Base-by-base conservation (phyloP, 2,329 filamentous ascomycete species). In the Gremmenia infestans region DNA sequence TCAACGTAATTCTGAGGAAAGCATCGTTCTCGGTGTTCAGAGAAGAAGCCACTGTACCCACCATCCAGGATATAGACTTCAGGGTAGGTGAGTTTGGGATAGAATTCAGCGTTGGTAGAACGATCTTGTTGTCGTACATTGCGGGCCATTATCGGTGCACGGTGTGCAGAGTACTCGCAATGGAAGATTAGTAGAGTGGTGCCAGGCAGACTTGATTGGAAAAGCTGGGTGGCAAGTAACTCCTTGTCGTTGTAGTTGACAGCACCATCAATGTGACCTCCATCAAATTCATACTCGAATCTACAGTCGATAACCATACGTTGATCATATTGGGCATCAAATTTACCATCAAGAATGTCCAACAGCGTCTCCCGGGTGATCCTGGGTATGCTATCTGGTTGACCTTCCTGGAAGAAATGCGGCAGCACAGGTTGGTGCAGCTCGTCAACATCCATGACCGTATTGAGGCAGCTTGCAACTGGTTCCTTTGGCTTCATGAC, bases 231-330 rank as follows among this genome's bases (percentile, higher is more conserved):
- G 8, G 91, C 85, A 56, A 99, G 79, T 58, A 88, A 76, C 67
- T 99, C 93, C 74, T 97, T 97, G 76, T 97, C 91, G 74, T 96
- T 97, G 78, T 91, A 94, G 77, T 99, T 99, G 74, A 96, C 79
- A 45, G 94, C 94, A 17, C 89, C 89, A 64, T 91, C 83, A 69
- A 99, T 97, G 72, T 99, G 94, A 36, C 94, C 94, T 55, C 94
- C 94, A 15, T 96, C 88, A 71, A 95, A 99, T 74, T 99, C 94
- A 72, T 99, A 99, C 78, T 99, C 94, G 70, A 99, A 99, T 19
- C 94, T 89, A 72, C 94, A 99, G 73, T 99, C 94, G 67, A 99
- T 87, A 67, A 99, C 81, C 72, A 96, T 82, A 71, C 90, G 86
- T 70, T 92, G 83, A 58, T 91, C 85, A 71, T 89, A 97, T 23